Evolutionary conservation across 305 asterid genomes (phyloP), one percentile per base, ranked within the genome.

Genomic region (Rubia balearica): DNA sequence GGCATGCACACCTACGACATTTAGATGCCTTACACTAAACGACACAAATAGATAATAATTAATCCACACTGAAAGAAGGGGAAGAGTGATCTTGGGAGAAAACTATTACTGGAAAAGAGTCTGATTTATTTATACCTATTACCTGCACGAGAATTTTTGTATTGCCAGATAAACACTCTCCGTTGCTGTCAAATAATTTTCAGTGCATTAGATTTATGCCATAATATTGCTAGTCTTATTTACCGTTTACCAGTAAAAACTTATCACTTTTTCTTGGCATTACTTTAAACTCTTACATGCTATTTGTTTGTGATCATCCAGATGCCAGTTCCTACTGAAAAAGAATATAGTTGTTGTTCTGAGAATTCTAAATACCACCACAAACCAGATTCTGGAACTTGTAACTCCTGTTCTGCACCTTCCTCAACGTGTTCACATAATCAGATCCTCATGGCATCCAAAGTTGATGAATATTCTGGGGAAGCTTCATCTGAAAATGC

Each of bases 361-460:
- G 75, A 59, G 83, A 79, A 73, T 81, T 73, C 73, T 72, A 77
- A 81, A 74, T 77, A 75, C 65, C 77, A 73, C 69, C 67, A 51
- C 60, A 80, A 72, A 65, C 85, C 70, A 65, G 79, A 80, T 62
- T 72, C 84, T 76, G 90, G 94, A 79, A 76, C 87, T 62, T 88
- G 92, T 82, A 83, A 82, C 74, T 85, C 83, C 74, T 92, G 93
- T 76, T 84, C 90, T 77, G 80, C 88, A 42, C 89, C 90, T 74
- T 86, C 88, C 82, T 81, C 89, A 42, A 84, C 93, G 68, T 93
- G 89, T 80, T 84, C 85, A 77, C 86, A 84, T 83, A 76, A 69
- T 79, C 86, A 83, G 78, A 76, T 60, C 71, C 70, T 73, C 61
- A 74, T 88, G 91, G 88, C 85, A 76, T 78, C 91, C 75, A 85